Evolutionary conservation across 140 eudicot species (phyloP).

Genomic region (Eryngium alpinum): DNA sequence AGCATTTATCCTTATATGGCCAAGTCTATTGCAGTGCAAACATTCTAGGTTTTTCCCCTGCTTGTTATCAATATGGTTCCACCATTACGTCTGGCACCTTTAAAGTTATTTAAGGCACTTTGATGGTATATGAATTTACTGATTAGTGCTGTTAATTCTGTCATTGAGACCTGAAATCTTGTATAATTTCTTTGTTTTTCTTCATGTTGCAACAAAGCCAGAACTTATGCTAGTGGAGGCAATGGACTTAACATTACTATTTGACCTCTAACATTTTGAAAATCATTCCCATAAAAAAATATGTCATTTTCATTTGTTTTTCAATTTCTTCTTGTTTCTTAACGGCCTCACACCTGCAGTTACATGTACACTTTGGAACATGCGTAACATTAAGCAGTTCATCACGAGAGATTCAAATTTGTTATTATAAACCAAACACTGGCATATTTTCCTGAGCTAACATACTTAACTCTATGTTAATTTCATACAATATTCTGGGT

Average conservation of each 20-base stretch:
- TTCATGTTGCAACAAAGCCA: not conserved
- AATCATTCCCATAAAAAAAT: not conserved
- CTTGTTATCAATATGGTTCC: not conserved
- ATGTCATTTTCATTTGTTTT: not conserved
- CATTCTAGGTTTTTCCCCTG: not conserved
- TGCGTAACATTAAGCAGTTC: not conserved
- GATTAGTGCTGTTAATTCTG: not conserved
- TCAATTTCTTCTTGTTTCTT: not conserved
- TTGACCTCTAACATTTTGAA: not conserved
- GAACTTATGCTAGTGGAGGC: not conserved
- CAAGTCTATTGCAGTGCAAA: not conserved
- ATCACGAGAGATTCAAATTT: not conserved
- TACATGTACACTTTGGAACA: not conserved
- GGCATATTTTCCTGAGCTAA: not conserved
- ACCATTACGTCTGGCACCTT: not conserved
- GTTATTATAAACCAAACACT: too few relatives aligned
- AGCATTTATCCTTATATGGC: not conserved
- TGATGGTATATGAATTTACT: not conserved
- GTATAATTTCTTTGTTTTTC: not conserved
- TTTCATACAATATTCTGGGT: not conserved
- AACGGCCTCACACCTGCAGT: not conserved
- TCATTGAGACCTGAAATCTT: not conserved
- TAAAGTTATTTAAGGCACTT: too few relatives aligned
- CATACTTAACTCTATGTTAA: not conserved
- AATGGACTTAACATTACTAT: not conserved